phyloP scores from a whole-genome alignment of 192 early-diverging fungal genomes.

The Coemansia asiatica region DNA sequence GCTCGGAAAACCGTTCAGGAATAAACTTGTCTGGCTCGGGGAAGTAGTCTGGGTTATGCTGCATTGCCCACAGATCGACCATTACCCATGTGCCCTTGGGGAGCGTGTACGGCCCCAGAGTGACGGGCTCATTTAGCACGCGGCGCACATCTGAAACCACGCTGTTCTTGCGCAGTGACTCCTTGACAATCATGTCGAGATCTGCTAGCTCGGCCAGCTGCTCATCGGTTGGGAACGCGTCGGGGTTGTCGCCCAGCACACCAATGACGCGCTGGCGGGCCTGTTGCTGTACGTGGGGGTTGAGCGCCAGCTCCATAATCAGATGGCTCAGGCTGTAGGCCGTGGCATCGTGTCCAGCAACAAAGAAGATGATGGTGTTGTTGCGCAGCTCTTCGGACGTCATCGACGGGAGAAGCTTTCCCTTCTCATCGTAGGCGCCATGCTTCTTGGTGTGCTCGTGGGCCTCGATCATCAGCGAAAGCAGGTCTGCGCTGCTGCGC shows the following conservation, averaged over 20 bases:
- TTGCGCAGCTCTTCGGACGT: slow-evolving; percentile 51
- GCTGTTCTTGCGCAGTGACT: slow-evolving; percentile 52
- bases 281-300: slow-evolving; percentile 46
- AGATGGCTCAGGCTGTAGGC: slow-evolving; percentile 41
- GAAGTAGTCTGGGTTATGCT: slow-evolving; percentile 55
- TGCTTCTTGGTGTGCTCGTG: slow-evolving; percentile 46
- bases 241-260: slow-evolving; percentile 49
- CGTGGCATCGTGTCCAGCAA: slow-evolving; percentile 60
- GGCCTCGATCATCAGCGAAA: slow-evolving; percentile 61
- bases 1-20: slow-evolving; percentile 57
- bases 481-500: slow-evolving; percentile 47
- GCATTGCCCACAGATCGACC: slow-evolving; percentile 60
- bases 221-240: slow-evolving; percentile 56
- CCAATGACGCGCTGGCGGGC: slow-evolving; percentile 47
- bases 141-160: slow-evolving; percentile 37
- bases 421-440: slow-evolving; percentile 45
- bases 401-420: slow-evolving; percentile 48
- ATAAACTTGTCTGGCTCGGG: slow-evolving; percentile 53
- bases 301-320: slow-evolving; percentile 55
- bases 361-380: slow-evolving; percentile 59
- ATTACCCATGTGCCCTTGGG: slow-evolving; percentile 56
- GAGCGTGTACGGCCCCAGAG: slow-evolving; percentile 51
- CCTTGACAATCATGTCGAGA: slow-evolving; percentile 57
- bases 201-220: slow-evolving; percentile 53
- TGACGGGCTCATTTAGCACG: slow-evolving; percentile 52